Evolutionary conservation across 2,329 filamentous ascomycete species (phyloP), one percentile per base, ranked within the genome.

Genomic region (Ascochyta pisi): DNA sequence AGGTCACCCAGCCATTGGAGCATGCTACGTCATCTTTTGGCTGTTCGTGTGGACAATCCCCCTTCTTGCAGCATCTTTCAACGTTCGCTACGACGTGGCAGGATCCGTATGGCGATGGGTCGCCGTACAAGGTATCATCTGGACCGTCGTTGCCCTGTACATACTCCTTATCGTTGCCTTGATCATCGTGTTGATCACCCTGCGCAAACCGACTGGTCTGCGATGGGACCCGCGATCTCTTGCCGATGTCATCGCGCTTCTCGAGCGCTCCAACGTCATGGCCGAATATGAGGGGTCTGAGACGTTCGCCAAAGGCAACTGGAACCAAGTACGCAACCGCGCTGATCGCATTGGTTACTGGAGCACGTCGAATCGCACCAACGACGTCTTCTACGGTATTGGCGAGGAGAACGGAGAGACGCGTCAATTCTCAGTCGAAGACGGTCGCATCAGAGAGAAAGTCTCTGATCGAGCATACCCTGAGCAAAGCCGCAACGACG

Each of bases 181-280:
- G 2, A 50, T 85, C 10, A 74, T 86, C 1, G 72, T 93, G 3
- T 77, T 88, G 60, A 61, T 86, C n/a, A 89, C 86, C 60, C 91
- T 93, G 77, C 76, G 81, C 22, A 81, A 84, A 27, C 83, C 82
- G 65, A 96, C 92, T 0, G 92, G 92, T 0, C 79, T 96, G 59
- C 84, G 89, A 68, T 97, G 93, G 93, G 92, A 96, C 70, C 84
- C 92, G 2, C 83, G 89, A 41, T 94, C 88, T 23, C 79, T 97
- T 7, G 93, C 90, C 3, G 92, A 97, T 70, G 79, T 96, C 34
- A 83, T 95, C 39, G 85, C 89, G 1, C 81, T 97, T 10, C 82
- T 96, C 24, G 88, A 91, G 61, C 85, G 89, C 57, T 93, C 91
- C 61, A 96, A 96, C 74, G 86, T 89, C 16, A 82, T 92, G 44